Percentiles rank a stretch among this genome's conserved stretches.
Evolutionary conservation across 352 stramenopile species (phyloP).

Genomic region (Peronospora farinosa): DNA sequence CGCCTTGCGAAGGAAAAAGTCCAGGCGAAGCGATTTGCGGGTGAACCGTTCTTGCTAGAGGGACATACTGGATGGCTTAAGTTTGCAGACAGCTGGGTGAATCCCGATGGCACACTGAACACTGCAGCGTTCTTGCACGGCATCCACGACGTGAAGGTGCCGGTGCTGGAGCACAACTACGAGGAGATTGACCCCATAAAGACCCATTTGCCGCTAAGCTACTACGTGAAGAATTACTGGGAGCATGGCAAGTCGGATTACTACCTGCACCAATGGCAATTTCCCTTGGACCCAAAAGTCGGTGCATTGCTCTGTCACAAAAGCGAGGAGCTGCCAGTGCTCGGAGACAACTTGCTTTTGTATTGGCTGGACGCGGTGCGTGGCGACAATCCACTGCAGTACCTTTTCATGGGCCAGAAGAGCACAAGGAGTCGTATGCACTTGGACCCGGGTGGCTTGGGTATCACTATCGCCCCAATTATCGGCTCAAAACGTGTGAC

Average conservation of each 20-base stretch:
- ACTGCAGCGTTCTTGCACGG: constrained; percentile 52
- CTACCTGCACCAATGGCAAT: constrained; percentile 95
- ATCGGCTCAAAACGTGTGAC: constrained; percentile 74
- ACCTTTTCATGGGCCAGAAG: constrained; percentile 92
- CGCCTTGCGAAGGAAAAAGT: constrained; percentile 47
- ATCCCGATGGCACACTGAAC: constrained; percentile 48
- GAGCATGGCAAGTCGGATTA: constrained; percentile 71
- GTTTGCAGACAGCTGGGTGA: constrained; percentile 61
- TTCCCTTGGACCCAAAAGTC: constrained; percentile 73
- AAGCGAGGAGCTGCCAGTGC: constrained; percentile 81
- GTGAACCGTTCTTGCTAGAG: constrained; percentile 68
- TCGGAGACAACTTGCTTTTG: constrained; percentile 88
- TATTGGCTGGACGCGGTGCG: constrained; percentile 89
- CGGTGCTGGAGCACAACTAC: constrained; percentile 74
- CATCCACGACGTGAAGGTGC: constrained; percentile 75
- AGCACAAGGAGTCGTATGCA: constrained; percentile 89
- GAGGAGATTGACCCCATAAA: constrained; percentile 75
- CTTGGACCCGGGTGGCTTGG: constrained; percentile 84
- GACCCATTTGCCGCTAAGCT: constrained; percentile 52
- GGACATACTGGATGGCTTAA: constrained; percentile 57
- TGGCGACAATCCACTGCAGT: constrained; percentile 89
- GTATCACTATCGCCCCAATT: constrained; percentile 92
- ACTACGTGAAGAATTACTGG: constrained; percentile 83
- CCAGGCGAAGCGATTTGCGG: constrained; percentile 54
- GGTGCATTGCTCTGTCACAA: constrained; percentile 79